These are phyloP conservation scores for Rubia peregrina DNA, from an alignment of 305 asterid genomes.

Conservation along the genomic window DNA sequence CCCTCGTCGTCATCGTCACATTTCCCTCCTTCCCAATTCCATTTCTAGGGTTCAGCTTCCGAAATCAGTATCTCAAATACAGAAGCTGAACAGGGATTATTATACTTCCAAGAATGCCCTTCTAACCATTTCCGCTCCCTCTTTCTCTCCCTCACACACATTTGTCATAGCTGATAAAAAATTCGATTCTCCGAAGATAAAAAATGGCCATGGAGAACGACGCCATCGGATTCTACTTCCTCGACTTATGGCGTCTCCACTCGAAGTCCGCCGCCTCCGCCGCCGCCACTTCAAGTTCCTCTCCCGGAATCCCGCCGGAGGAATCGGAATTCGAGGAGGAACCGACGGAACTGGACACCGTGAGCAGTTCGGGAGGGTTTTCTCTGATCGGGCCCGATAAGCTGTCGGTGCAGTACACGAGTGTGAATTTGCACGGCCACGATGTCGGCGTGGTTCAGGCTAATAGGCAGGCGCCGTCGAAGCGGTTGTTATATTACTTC, in stretches of 20 bases:
- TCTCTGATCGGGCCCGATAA: conserved; percentile 76
- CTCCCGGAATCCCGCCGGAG: conserved; percentile 26
- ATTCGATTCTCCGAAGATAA: not conserved
- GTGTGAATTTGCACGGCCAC: conserved; percentile 54
- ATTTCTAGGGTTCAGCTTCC: conserved; percentile 4
- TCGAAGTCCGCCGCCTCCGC: conserved; percentile 24
- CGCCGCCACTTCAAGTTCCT: conserved; percentile 14
- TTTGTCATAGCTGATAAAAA: not conserved
- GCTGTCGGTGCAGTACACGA: conserved; percentile 64
- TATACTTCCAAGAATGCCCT: not conserved
- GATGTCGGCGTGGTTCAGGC: conserved; percentile 97
- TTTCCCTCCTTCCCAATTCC: not conserved
- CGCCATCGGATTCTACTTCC: conserved; percentile 31
- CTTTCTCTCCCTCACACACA: not conserved
- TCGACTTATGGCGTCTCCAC: conserved; percentile 32
- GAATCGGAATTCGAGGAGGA: conserved; percentile 44
- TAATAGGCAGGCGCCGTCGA: conserved; percentile 68
- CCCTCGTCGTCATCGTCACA: not conserved
- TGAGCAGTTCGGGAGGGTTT: conserved; percentile 73
- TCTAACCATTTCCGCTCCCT: not conserved
- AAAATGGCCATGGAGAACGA: conserved; percentile 23
- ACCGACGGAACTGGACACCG: conserved; percentile 73
- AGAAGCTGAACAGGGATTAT: not conserved
- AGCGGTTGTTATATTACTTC: conserved; percentile 72
- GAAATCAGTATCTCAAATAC: not conserved